phyloP scores from a whole-genome alignment of 306 rosid species.

The Castanea mollissima region DNA sequence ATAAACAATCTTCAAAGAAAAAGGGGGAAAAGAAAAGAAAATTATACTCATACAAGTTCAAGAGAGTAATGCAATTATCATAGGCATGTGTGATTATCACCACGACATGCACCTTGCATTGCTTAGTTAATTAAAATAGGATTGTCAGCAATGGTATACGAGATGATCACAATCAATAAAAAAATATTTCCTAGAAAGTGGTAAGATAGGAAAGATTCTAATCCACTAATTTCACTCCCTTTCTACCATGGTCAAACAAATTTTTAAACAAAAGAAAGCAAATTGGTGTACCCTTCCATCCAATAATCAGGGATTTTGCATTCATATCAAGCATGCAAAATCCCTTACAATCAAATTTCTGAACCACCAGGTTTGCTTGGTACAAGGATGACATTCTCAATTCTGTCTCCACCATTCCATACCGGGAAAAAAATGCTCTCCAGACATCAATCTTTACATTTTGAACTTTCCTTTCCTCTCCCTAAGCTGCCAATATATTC shows the following conservation, averaged over 20 bases:
- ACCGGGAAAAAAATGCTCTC: conserved; percentile 56
- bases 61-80: too few relatives aligned
- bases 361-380: conserved; percentile 53
- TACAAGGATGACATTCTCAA: conserved; percentile 44
- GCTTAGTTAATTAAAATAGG: too few relatives aligned
- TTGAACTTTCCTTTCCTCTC: conserved; percentile 48
- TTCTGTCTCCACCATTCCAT: conserved; percentile 55
- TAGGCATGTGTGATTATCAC: too few relatives aligned
- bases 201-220: background rate
- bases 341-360: conserved; percentile 38
- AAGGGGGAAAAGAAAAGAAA: too few relatives aligned
- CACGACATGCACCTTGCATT: too few relatives aligned
- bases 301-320: conserved; percentile 41
- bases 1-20: too few relatives aligned
- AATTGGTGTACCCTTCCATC: conserved; percentile 77
- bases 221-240: background rate
- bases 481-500: conserved; percentile 54
- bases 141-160: too few relatives aligned
- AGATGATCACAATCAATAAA: background rate
- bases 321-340: conserved; percentile 43
- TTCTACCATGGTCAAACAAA: conserved; percentile 27
- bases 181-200: background rate
- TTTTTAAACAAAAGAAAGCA: conserved; percentile 56
- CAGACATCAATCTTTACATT: conserved; percentile 61
- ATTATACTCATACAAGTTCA: too few relatives aligned